A percentile compares a stretch with the other conserved stretches of the same genome.
Evolutionary conservation across 495 filamentous ascomycete species (phyloP).

Genomic region (Penicillium flavigenum): DNA sequence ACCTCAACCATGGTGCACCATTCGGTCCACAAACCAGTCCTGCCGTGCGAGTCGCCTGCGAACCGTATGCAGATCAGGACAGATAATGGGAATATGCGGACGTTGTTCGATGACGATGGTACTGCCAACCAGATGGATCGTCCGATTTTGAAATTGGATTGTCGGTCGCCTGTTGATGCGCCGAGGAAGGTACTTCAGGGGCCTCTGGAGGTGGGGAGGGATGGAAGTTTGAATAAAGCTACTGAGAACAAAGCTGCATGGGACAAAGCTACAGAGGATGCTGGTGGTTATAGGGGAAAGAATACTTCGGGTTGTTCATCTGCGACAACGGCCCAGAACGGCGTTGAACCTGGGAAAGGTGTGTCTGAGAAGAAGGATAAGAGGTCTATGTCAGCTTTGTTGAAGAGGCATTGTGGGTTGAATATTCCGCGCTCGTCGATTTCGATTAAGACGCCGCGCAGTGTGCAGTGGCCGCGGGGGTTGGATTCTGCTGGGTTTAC

Average conservation of each 20-base stretch:
- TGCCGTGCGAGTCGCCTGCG: conserved; percentile 17
- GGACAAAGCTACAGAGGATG: no score
- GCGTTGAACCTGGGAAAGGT: not conserved
- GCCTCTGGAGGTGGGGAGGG: conserved; percentile 14
- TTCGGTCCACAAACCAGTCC: conserved; percentile 13
- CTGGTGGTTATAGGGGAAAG: not conserved
- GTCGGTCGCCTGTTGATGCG: conserved; percentile 11
- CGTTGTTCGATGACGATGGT: conserved; percentile 15
- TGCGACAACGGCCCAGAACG: not conserved
- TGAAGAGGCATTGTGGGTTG: conserved; percentile 16
- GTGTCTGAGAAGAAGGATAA: conserved; percentile 1
- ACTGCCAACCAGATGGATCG: conserved; percentile 6
- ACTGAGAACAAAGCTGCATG: no score
- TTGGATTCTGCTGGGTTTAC: conserved; percentile 14
- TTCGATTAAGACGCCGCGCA: conserved; percentile 16
- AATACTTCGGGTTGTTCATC: not conserved
- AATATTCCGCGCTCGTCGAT: conserved; percentile 18
- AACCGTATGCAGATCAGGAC: conserved; percentile 13
- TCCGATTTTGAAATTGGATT: conserved; percentile 25
- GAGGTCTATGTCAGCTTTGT: conserved; percentile 20
- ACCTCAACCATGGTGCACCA: conserved; percentile 20
- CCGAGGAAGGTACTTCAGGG: conserved; percentile 15
- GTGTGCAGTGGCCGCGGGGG: conserved; percentile 12
- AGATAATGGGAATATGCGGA: conserved; percentile 16
- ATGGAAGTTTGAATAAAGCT: no score